Evolutionary conservation across 345 rosid genomes (phyloP).

Genomic region (Triadica sebifera): DNA sequence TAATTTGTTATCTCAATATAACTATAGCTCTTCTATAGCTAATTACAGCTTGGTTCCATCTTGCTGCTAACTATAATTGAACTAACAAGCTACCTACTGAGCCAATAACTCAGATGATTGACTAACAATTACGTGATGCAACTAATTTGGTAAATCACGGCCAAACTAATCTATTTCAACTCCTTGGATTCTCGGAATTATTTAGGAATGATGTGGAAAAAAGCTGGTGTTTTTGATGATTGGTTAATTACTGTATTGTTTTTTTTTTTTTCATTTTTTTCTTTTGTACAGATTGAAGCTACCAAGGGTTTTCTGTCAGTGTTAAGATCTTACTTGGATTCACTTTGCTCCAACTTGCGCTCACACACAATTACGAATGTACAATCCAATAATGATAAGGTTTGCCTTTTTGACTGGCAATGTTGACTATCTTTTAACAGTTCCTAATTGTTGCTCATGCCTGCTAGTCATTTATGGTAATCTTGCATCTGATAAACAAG

Average conservation of each 20-base stretch:
- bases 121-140: background rate
- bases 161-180: background rate
- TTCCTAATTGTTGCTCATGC: background rate
- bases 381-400: conserved; percentile 97
- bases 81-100: background rate
- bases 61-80: background rate
- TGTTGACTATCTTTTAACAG: background rate
- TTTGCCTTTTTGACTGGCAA: conserved; percentile 21
- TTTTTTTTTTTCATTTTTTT: conserved; percentile 5
- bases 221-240: background rate
- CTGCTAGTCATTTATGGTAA: background rate
- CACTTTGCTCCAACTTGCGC: conserved; percentile 84
- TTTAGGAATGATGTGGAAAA: background rate
- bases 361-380: conserved; percentile 97
- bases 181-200: background rate
- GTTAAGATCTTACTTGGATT: conserved; percentile 70
- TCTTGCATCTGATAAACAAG: background rate
- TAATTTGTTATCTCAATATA: background rate
- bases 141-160: background rate
- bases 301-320: conserved; percentile 73
- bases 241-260: background rate
- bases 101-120: background rate
- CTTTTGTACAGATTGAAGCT: conserved; percentile 62
- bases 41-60: background rate
- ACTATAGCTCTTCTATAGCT: background rate